These are phyloP conservation scores for Salix koriyanagi DNA, from an alignment of 345 rosid genomes.

Conservation along the genomic window DNA sequence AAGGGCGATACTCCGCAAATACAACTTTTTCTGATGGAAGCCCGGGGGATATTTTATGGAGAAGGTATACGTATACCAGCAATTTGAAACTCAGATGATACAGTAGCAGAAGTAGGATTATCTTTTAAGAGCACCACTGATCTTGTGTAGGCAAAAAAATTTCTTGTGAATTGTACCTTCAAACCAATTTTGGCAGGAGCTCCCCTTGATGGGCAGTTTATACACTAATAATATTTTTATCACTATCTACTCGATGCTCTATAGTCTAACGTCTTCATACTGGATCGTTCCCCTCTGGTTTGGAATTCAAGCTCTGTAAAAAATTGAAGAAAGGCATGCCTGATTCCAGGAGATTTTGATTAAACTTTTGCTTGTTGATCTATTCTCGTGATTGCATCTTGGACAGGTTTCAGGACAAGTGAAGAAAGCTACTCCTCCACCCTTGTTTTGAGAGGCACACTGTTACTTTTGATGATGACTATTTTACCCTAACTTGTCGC, in stretches of 20 bases:
- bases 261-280: neutral
- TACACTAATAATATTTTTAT: neutral
- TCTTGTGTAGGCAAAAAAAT: neutral
- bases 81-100: conserved; percentile 4
- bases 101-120: neutral
- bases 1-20: neutral
- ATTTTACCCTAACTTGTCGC: neutral
- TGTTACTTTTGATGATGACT: neutral
- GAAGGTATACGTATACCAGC: neutral
- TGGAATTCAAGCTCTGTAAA: neutral
- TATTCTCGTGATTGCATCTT: neutral
- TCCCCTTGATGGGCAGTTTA: neutral
- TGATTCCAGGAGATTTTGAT: neutral
- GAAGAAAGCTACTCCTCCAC: neutral
- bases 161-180: conserved; percentile 8
- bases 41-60: conserved; percentile 10
- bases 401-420: neutral
- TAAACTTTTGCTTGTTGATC: neutral
- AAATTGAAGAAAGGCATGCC: neutral
- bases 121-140: neutral
- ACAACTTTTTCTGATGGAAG: neutral
- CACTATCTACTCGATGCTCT: neutral
- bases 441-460: neutral
- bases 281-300: neutral
- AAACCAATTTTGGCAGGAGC: neutral